These are phyloP conservation scores for Millerozyma miso DNA, from an alignment of 805 yeast genomes.

Conservation along the genomic window DNA sequence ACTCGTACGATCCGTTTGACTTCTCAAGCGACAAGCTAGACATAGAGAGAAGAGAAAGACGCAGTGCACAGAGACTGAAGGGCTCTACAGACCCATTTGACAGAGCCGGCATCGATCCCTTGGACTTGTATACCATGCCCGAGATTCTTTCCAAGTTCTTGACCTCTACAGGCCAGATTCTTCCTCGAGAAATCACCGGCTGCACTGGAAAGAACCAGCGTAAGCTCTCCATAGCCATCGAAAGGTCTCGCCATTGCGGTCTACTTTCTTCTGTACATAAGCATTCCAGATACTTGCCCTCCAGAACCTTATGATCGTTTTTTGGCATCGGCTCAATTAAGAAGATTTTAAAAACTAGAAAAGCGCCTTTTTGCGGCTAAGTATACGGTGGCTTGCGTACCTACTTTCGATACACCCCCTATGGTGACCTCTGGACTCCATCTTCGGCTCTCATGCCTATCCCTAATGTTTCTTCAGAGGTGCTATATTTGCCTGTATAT, in stretches of 20 bases:
- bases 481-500: neutral
- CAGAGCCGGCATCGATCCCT: slow-evolving; percentile 57
- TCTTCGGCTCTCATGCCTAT: no score
- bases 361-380: no score
- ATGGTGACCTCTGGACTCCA: no score
- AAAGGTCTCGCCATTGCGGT: slow-evolving; percentile 78
- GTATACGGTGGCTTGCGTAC: no score
- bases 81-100: slow-evolving; percentile 35
- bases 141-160: slow-evolving; percentile 61
- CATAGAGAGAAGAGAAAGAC: slow-evolving; percentile 39
- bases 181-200: slow-evolving; percentile 69
- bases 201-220: slow-evolving; percentile 64
- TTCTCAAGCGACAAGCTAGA: slow-evolving; percentile 58
- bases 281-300: slow-evolving; percentile 46
- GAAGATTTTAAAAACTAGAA: no score
- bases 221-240: slow-evolving; percentile 68
- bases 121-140: slow-evolving; percentile 70
- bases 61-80: slow-evolving; percentile 16
- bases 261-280: slow-evolving; percentile 71
- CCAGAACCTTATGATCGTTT: slow-evolving; percentile 26
- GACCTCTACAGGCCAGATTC: slow-evolving; percentile 69
- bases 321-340: no score
- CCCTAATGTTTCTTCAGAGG: no score
- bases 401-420: no score
- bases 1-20: slow-evolving; percentile 78